phyloP scores from a whole-genome alignment of 1,139 yeast genomes.

The Taphrina flavorubra region DNA sequence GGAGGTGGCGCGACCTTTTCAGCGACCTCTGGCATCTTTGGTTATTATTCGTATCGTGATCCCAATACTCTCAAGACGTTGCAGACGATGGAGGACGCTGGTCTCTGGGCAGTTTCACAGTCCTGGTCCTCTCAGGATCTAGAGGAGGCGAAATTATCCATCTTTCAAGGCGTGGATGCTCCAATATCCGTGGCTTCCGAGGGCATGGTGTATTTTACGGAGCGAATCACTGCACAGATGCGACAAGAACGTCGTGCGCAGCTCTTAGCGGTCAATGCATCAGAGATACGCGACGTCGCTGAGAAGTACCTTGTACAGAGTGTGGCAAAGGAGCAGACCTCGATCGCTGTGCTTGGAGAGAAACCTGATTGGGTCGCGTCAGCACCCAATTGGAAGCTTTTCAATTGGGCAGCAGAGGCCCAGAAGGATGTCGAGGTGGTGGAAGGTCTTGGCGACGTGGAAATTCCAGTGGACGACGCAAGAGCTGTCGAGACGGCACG shows the following conservation, averaged over 20 bases:
- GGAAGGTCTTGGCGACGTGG: slow-evolving; percentile 14
- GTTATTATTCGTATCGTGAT: slow-evolving; percentile 89
- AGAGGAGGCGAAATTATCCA: slow-evolving; percentile 85
- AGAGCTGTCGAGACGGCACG: neutral
- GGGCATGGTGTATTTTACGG: slow-evolving; percentile 69
- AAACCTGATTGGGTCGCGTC: slow-evolving; percentile 42
- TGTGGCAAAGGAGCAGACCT: slow-evolving; percentile 34
- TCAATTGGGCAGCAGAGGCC: slow-evolving; percentile 39
- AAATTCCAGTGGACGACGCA: neutral
- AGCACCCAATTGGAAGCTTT: slow-evolving; percentile 43
- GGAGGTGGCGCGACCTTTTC: slow-evolving; percentile 92
- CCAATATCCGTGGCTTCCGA: slow-evolving; percentile 83
- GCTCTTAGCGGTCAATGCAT: slow-evolving; percentile 66
- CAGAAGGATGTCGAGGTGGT: slow-evolving; percentile 6
- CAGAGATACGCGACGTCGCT: slow-evolving; percentile 68
- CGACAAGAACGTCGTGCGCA: slow-evolving; percentile 73
- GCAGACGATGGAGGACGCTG: slow-evolving; percentile 64
- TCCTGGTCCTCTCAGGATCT: slow-evolving; percentile 66
- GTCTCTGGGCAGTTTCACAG: slow-evolving; percentile 61
- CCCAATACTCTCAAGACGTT: slow-evolving; percentile 81
- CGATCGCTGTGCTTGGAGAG: slow-evolving; percentile 45
- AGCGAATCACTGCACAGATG: slow-evolving; percentile 78
- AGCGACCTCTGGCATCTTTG: slow-evolving; percentile 78
- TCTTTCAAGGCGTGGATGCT: slow-evolving; percentile 90
- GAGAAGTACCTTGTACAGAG: slow-evolving; percentile 61